Evolutionary conservation across 2,329 filamentous ascomycete species (phyloP).

Genomic region (Pyrenochaeta sp.): DNA sequence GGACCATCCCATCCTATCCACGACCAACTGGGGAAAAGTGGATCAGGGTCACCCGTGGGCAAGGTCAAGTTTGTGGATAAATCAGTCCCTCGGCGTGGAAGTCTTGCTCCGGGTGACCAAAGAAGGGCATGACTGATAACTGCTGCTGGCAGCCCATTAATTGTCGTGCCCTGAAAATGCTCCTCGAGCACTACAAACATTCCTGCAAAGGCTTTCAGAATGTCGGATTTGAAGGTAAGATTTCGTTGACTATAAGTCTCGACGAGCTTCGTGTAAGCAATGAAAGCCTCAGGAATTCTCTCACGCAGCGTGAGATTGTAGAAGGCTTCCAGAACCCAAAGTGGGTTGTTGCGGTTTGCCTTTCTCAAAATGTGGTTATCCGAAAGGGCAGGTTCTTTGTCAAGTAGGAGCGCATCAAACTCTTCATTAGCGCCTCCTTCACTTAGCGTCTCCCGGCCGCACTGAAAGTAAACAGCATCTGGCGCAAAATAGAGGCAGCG

Average conservation of each 20-base stretch:
- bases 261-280: neutral
- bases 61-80: neutral
- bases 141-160: neutral
- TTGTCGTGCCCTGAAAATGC: neutral
- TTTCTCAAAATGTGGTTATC: neutral
- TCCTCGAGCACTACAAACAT: neutral
- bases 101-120: neutral
- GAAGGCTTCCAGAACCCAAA: neutral
- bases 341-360: neutral
- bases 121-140: neutral
- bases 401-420: neutral
- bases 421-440: neutral
- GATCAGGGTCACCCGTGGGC: neutral
- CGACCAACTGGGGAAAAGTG: neutral
- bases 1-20: neutral
- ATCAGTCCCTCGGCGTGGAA: neutral
- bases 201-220: slow-evolving; percentile 1
- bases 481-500: neutral
- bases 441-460: neutral
- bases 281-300: neutral
- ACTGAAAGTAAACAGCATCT: neutral
- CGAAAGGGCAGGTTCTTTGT: neutral
- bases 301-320: neutral
- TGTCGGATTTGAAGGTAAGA: neutral
- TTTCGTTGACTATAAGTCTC: neutral